Percentiles rank a stretch among this genome's conserved stretches.
Evolutionary conservation across 441 rosid genomes (phyloP).

Genomic region (Adansonia gregorii): DNA sequence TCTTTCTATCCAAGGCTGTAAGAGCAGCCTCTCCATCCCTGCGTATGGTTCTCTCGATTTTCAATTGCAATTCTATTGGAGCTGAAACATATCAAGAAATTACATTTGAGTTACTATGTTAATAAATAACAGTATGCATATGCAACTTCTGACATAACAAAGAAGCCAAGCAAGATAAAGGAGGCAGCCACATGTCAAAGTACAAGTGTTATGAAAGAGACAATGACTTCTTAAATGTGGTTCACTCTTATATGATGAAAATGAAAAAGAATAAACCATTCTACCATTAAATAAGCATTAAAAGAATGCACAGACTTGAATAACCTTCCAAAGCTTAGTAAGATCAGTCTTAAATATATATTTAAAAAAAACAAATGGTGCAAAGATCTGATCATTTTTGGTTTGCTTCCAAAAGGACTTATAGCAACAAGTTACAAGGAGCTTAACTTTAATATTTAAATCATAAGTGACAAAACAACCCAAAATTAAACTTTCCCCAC

Average conservation of each 20-base stretch:
- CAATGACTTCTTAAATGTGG: not conserved
- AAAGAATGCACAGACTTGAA: not conserved
- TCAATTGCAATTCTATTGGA: slow-evolving; percentile 61
- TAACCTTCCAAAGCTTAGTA: not conserved
- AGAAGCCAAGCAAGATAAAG: not conserved
- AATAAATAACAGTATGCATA: not conserved
- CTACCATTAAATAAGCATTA: not conserved
- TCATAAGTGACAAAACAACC: not conserved
- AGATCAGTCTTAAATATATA: slow-evolving; percentile 1
- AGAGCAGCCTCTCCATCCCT: slow-evolving; percentile 84
- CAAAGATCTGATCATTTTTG: not conserved
- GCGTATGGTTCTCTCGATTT: slow-evolving; percentile 75
- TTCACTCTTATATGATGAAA: slow-evolving; percentile 1
- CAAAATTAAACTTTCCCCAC: not conserved
- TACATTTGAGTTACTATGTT: slow-evolving; percentile 19
- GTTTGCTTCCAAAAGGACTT: slow-evolving; percentile 5
- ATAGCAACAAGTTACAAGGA: not conserved
- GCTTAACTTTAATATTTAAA: not conserved
- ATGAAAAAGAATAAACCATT: not conserved
- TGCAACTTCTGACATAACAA: not conserved
- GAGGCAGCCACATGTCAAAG: not conserved
- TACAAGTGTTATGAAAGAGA: slow-evolving; percentile 2
- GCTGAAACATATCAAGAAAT: slow-evolving; percentile 30
- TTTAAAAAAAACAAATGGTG: not conserved
- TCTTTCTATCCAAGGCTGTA: slow-evolving; percentile 76